These are phyloP conservation scores for Debaryomyces coudertii DNA, from an alignment of 1,139 yeast genomes.

Conservation along the genomic window DNA sequence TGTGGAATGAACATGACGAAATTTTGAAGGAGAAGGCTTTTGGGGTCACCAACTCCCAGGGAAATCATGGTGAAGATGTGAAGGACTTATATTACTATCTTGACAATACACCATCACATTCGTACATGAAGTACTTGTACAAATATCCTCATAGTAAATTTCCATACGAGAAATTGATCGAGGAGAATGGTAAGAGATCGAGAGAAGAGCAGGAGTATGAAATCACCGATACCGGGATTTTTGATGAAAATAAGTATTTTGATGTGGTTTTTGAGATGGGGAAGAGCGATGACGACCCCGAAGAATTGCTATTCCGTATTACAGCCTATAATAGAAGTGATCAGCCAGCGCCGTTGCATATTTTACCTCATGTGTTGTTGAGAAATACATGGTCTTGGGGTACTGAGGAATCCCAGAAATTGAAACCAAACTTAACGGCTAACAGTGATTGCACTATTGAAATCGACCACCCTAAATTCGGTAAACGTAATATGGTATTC, in stretches of 20 bases:
- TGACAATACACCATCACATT: conserved; percentile 92
- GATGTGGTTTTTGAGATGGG: conserved; percentile 94
- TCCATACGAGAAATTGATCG: conserved; percentile 79
- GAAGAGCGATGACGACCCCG: conserved; percentile 79
- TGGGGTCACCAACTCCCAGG: conserved; percentile 91
- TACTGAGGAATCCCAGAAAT: conserved; percentile 48
- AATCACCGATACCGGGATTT: conserved; percentile 73
- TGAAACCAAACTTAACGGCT: conserved; percentile 56
- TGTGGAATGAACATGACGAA: conserved; percentile 92
- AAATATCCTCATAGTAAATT: conserved; percentile 86
- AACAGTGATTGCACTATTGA: conserved; percentile 53
- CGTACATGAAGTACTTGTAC: conserved; percentile 90
- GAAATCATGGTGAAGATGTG: conserved; percentile 96
- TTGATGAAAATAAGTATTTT: conserved; percentile 80
- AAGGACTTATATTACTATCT: conserved; percentile 81
- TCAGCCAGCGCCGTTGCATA: conserved; percentile 84
- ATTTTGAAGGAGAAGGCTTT: conserved; percentile 85
- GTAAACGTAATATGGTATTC: conserved; percentile 69
- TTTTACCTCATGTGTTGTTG: conserved; percentile 82
- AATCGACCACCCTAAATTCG: conserved; percentile 72
- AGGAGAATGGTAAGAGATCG: conserved; percentile 66
- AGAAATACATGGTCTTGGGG: conserved; percentile 97
- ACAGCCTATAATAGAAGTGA: conserved; percentile 89
- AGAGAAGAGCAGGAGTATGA: conserved; percentile 73
- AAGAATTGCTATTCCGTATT: conserved; percentile 78